phyloP scores from a whole-genome alignment of 805 yeast genomes.

The Pachysolen tannophilus region DNA sequence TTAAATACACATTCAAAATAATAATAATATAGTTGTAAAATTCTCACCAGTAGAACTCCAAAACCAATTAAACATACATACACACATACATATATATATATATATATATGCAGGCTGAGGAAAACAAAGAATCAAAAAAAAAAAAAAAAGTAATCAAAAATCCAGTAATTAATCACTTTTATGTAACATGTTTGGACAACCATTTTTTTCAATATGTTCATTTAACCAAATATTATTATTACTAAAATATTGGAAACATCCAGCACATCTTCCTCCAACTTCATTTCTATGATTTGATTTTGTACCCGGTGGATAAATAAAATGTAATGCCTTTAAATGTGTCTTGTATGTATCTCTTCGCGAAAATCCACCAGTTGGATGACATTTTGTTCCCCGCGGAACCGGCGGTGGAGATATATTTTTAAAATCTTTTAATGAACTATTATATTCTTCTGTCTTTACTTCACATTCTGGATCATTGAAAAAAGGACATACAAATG shows the following conservation, averaged over 20 bases:
- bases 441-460: not conserved
- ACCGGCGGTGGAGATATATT: too few species aligned
- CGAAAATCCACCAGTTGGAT: conserved; percentile 51
- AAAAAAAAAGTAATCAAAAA: too few species aligned
- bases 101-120: too few species aligned
- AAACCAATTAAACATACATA: too few species aligned
- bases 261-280: conserved; percentile 43
- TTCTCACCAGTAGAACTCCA: too few species aligned
- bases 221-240: conserved; percentile 46
- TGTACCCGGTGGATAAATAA: conserved; percentile 49
- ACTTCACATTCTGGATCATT: conserved; percentile 12
- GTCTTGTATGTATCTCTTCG: conserved; percentile 54
- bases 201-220: conserved; percentile 40
- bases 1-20: too few species aligned
- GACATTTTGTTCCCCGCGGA: conserved; percentile 33
- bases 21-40: too few species aligned
- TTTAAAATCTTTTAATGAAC: not conserved
- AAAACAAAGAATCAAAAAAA: too few species aligned
- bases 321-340: conserved; percentile 49
- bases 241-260: conserved; percentile 42
- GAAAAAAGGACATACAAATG: conserved; percentile 49
- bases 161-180: too few species aligned
- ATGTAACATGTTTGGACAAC: conserved; percentile 26
- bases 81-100: too few species aligned
- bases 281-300: conserved; percentile 34